Evolutionary conservation across 2,329 filamentous ascomycete species (phyloP).

Genomic region (Apiospora pterosperma): DNA sequence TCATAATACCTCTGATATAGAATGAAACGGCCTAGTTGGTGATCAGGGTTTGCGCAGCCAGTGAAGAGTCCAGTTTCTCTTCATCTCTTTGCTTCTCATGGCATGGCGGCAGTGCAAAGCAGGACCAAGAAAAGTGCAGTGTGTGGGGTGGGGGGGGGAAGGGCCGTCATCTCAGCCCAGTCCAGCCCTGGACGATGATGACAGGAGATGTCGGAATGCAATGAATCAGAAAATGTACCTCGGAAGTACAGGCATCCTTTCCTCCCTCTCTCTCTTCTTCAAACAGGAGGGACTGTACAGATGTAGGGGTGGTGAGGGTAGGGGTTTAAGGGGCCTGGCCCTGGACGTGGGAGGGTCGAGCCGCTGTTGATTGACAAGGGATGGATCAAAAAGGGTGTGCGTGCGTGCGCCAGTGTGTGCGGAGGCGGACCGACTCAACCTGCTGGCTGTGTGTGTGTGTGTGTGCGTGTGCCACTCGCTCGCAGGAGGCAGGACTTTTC

Average conservation of each 20-base stretch:
- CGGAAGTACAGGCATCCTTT: background rate
- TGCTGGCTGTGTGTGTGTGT: conserved; percentile 3
- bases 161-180: background rate
- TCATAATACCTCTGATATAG: conserved; percentile 10
- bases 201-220: background rate
- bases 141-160: background rate
- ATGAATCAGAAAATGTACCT: background rate
- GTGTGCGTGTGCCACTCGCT: too few species aligned
- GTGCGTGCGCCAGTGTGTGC: conserved; percentile 2
- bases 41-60: conserved; percentile 9
- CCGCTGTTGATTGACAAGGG: conserved; percentile 1
- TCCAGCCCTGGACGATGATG: background rate
- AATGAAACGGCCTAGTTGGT: conserved; percentile 12
- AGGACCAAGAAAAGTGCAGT: background rate
- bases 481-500: too few species aligned
- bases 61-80: background rate
- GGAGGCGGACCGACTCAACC: background rate
- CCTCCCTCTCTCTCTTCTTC: background rate
- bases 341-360: background rate
- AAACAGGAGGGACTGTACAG: background rate
- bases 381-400: background rate
- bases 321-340: background rate
- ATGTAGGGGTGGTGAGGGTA: background rate
- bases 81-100: background rate
- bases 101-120: background rate